Evolutionary conservation across 768 basidiomycete species (phyloP).

Genomic region (Austroboletus festivus): DNA sequence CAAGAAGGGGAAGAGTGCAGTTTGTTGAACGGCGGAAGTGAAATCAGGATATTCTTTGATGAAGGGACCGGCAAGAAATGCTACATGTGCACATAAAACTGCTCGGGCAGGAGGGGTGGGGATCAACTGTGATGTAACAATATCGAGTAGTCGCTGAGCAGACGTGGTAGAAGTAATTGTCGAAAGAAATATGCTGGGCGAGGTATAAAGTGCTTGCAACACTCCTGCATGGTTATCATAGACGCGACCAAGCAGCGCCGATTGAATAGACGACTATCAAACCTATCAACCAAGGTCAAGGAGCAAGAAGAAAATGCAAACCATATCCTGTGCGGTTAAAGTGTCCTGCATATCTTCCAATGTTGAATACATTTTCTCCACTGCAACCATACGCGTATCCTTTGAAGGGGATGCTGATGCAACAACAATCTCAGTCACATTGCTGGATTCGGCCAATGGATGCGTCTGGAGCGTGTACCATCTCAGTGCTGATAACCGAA

Average conservation of each 20-base stretch:
- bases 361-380: constrained; percentile 51
- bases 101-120: constrained; percentile 47
- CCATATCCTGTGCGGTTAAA: constrained; percentile 38
- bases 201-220: constrained; percentile 63
- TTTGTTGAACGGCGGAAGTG: constrained; percentile 41
- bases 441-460: constrained; percentile 21
- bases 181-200: constrained; percentile 44
- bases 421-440: constrained; percentile 44
- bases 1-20: constrained; percentile 68
- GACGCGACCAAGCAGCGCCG: constrained; percentile 65
- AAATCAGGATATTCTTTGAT: constrained; percentile 26
- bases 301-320: not conserved
- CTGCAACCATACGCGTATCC: constrained; percentile 55
- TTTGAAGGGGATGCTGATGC: constrained; percentile 62
- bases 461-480: constrained; percentile 17
- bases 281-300: constrained; percentile 4
- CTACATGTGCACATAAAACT: constrained; percentile 52
- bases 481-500: not conserved
- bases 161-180: constrained; percentile 17
- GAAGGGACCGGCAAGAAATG: constrained; percentile 54
- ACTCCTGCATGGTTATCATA: constrained; percentile 62
- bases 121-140: constrained; percentile 23
- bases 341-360: constrained; percentile 20
- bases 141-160: constrained; percentile 23
- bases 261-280: constrained; percentile 51